Evolutionary conservation across 345 rosid genomes (phyloP).

Genomic region (Barbarea vulgaris): DNA sequence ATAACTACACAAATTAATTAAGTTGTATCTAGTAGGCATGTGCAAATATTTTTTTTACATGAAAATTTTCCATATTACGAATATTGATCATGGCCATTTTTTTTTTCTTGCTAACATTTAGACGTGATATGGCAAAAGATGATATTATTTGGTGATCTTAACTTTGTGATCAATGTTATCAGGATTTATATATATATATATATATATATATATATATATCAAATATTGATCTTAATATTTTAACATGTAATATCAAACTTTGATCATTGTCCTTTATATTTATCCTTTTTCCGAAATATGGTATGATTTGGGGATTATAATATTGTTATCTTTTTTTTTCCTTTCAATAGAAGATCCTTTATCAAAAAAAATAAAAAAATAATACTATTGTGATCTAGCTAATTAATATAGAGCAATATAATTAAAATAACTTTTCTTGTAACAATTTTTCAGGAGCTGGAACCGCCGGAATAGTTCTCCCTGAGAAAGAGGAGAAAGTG

Average conservation of each 20-base stretch:
- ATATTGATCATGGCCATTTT: neutral
- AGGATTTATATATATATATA: too few species aligned
- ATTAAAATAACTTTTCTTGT: neutral
- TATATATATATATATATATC: too few species aligned
- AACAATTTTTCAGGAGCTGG: constrained; percentile 56
- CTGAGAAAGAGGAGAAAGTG: constrained; percentile 88
- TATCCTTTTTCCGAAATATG: neutral
- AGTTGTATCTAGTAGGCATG: neutral
- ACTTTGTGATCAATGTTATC: neutral
- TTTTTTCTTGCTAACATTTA: neutral
- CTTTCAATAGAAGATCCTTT: too few species aligned
- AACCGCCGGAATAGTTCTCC: constrained; percentile 80
- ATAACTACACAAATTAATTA: too few species aligned
- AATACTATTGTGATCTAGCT: neutral
- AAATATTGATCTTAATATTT: neutral
- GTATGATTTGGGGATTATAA: neutral
- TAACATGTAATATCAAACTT: neutral
- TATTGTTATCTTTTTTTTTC: neutral
- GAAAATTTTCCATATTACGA: neutral
- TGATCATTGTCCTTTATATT: neutral
- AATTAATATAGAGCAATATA: neutral
- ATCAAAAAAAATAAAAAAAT: too few species aligned
- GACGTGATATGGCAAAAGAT: neutral
- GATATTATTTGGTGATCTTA: neutral
- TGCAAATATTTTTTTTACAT: neutral